These are phyloP conservation scores for Triadica sebifera DNA, from an alignment of 345 rosid species.

Conservation along the genomic window DNA sequence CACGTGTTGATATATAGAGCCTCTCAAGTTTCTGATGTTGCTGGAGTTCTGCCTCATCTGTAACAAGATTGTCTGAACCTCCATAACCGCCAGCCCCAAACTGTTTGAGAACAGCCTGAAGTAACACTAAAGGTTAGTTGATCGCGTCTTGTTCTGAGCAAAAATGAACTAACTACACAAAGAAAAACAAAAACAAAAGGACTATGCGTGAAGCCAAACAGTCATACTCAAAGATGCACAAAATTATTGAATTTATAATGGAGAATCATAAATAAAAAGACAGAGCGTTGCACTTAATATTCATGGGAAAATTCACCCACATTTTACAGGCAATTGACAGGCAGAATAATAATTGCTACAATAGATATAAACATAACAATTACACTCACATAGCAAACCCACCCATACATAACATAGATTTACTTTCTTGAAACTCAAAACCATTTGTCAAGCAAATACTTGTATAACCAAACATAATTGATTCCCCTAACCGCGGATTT, in stretches of 20 bases:
- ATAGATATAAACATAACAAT: background rate
- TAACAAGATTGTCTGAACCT: constrained; percentile 57
- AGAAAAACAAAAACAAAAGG: background rate
- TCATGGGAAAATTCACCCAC: background rate
- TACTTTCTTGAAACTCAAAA: background rate
- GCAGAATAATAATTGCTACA: background rate
- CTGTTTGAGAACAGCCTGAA: constrained; percentile 88
- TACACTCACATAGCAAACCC: background rate
- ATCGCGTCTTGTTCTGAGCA: background rate
- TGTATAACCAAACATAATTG: background rate
- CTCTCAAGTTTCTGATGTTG: constrained; percentile 87
- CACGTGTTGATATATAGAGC: constrained; percentile 88
- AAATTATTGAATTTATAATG: background rate
- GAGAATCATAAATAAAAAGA: constrained; percentile 14
- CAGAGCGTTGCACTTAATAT: constrained; percentile 8
- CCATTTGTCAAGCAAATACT: background rate
- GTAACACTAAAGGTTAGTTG: constrained; percentile 12
- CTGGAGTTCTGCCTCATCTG: constrained; percentile 72
- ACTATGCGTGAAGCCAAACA: background rate
- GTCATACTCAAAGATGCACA: constrained; percentile 7
- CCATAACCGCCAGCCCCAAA: constrained; percentile 91
- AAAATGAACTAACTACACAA: background rate
- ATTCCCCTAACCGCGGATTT: background rate
- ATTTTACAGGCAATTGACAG: background rate
- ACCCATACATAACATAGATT: background rate